A percentile compares a stretch with the other conserved stretches of the same genome.
phyloP scores from a whole-genome alignment of 139 green algal genomes.

The Chlorella sp. region DNA sequence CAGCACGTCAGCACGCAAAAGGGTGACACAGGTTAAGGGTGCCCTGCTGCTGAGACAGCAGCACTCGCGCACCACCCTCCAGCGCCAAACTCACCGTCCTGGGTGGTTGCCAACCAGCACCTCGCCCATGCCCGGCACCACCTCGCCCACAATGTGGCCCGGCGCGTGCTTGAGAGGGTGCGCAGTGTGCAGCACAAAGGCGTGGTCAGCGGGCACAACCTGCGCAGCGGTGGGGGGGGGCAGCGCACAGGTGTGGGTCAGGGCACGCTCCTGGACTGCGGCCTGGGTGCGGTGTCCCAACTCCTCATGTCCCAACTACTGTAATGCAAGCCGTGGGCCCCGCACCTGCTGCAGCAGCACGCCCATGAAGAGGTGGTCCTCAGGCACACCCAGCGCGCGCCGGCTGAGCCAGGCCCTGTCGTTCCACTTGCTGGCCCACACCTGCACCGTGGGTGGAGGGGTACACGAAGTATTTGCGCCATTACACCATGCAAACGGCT shows the following conservation, averaged over 20 bases:
- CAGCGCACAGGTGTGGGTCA: not conserved
- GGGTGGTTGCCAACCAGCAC: slow-evolving; percentile 78
- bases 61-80: too few species aligned
- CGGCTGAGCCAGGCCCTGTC: slow-evolving; percentile 70
- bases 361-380: slow-evolving; percentile 74
- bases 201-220: slow-evolving; percentile 73
- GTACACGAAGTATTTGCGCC: too few species aligned
- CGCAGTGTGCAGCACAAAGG: slow-evolving; percentile 91
- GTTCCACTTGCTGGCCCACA: slow-evolving; percentile 87
- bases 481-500: too few species aligned
- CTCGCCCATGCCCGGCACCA: slow-evolving; percentile 82
- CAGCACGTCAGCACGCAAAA: not conserved
- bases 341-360: slow-evolving; percentile 71
- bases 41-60: too few species aligned
- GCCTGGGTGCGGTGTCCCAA: not conserved
- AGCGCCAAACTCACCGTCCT: slow-evolving; percentile 45
- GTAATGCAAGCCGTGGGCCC: not conserved
- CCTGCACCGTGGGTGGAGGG: too few species aligned
- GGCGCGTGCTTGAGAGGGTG: slow-evolving; percentile 59
- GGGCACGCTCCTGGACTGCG: not conserved
- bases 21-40: not conserved
- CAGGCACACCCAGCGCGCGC: slow-evolving; percentile 47
- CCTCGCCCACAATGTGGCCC: slow-evolving; percentile 64
- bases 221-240: slow-evolving; percentile 18
- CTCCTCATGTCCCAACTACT: not conserved